These are phyloP conservation scores for Ramularia collo-cygni DNA, from an alignment of 2,329 filamentous ascomycete species.

Conservation along the genomic window DNA sequence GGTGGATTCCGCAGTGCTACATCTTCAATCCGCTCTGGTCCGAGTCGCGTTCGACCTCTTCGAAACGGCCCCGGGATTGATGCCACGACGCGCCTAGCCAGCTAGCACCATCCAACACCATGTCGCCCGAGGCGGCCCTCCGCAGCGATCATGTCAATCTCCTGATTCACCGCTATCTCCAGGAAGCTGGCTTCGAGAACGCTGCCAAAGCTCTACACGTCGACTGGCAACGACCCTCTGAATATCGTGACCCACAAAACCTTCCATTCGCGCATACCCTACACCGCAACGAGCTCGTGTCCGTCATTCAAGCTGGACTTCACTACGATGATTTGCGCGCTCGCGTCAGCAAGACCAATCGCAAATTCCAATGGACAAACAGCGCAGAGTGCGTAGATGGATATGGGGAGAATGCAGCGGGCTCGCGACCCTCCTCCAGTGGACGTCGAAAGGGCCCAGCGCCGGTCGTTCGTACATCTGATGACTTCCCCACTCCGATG, in stretches of 20 bases:
- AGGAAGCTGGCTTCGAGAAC: conserved; percentile 32
- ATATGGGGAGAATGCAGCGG: conserved; percentile 10
- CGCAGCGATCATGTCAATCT: conserved; percentile 61
- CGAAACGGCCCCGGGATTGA: too few species aligned
- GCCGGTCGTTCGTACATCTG: conserved; percentile 15
- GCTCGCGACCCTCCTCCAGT: conserved; percentile 10
- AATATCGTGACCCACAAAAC: conserved; percentile 47
- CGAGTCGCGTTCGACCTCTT: too few species aligned
- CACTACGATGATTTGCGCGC: conserved; percentile 37
- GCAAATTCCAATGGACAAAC: conserved; percentile 23
- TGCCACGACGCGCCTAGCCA: neutral
- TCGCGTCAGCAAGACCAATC: conserved; percentile 18
- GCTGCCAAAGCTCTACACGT: conserved; percentile 51
- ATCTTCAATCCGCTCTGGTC: too few species aligned
- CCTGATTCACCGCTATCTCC: conserved; percentile 57
- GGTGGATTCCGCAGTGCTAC: too few species aligned
- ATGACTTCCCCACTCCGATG: conserved; percentile 29
- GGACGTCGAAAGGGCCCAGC: conserved; percentile 12
- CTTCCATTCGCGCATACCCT: conserved; percentile 56
- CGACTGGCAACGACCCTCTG: conserved; percentile 49
- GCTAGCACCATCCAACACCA: conserved; percentile 4
- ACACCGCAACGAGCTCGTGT: conserved; percentile 52
- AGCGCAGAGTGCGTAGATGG: conserved; percentile 17
- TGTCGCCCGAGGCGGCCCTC: conserved; percentile 29
- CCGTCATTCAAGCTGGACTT: conserved; percentile 58